Conservation (phyloP, 73 alveolate species). For the Tetrahymena malaccensis region DNA sequence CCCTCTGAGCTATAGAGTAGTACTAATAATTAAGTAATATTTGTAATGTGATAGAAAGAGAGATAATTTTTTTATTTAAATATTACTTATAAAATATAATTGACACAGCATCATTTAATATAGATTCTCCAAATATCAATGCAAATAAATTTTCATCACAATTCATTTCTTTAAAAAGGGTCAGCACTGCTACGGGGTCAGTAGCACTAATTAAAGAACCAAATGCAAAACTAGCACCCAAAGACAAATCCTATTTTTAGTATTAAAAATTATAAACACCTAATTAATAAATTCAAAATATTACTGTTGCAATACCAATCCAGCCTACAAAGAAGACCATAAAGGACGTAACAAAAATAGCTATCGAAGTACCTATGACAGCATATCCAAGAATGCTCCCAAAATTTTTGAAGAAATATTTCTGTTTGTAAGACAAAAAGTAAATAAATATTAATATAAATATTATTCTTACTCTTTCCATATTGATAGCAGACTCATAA, state of each 20-base stretch:
- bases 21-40: not conserved
- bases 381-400: conserved; percentile 72
- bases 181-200: conserved; percentile 84
- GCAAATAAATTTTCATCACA: conserved; percentile 56
- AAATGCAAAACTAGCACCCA: conserved; percentile 59
- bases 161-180: conserved; percentile 56
- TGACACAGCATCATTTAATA: conserved; percentile 79
- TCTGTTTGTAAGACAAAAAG: not conserved
- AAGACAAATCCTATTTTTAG: conserved; percentile 12
- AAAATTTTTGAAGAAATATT: conserved; percentile 58
- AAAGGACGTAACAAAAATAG: conserved; percentile 41
- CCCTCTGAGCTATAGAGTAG: not conserved
- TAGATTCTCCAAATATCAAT: conserved; percentile 81
- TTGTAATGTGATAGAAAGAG: not conserved
- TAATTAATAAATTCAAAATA: not conserved
- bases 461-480: conserved; percentile 51
- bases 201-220: conserved; percentile 81
- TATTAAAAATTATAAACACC: not conserved
- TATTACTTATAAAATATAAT: conserved; percentile 22
- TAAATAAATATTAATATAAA: not conserved
- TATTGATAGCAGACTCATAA: conserved; percentile 74
- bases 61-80: too few species aligned
- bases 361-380: conserved; percentile 71
- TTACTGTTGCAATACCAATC: not conserved
- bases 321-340: conserved; percentile 19